These are phyloP conservation scores for Fraxinus xanthoxyloides DNA, from an alignment of 305 asterid genomes.

Conservation along the genomic window DNA sequence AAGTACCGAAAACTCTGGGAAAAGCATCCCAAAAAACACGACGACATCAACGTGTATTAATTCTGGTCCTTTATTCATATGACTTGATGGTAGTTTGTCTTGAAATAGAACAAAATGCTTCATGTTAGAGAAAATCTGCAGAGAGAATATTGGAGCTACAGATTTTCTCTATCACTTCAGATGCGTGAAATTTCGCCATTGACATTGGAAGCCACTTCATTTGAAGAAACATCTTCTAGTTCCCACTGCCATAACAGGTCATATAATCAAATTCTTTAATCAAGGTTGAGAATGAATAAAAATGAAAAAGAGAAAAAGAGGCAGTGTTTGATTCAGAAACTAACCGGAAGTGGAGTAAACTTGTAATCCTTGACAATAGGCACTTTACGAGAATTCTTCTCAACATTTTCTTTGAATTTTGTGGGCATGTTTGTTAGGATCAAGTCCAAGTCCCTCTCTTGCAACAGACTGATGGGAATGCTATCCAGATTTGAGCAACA, in stretches of 20 bases:
- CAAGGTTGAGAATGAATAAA: neutral
- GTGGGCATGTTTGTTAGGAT: constrained; percentile 38
- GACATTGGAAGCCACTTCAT: neutral
- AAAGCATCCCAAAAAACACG: neutral
- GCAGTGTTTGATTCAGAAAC: constrained; percentile 4
- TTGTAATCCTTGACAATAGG: constrained; percentile 7
- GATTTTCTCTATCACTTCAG: too few relatives aligned
- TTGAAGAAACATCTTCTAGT: neutral
- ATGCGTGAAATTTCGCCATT: neutral
- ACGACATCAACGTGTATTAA: neutral
- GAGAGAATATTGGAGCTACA: too few relatives aligned
- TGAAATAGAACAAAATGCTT: neutral
- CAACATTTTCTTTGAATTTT: constrained; percentile 10
- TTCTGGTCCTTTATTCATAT: neutral
- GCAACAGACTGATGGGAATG: constrained; percentile 28
- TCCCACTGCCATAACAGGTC: constrained; percentile 9
- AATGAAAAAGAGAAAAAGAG: neutral
- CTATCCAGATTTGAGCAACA: constrained; percentile 28
- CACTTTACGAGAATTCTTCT: neutral
- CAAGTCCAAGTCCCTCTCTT: constrained; percentile 30
- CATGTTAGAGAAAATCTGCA: too few relatives aligned
- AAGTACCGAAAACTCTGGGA: neutral
- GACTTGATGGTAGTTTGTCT: neutral
- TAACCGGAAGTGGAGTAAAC: constrained; percentile 31
- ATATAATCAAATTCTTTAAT: neutral